Base-by-base conservation (phyloP, 805 yeast species). In the Wickerhamiella vanderwaltii region DNA sequence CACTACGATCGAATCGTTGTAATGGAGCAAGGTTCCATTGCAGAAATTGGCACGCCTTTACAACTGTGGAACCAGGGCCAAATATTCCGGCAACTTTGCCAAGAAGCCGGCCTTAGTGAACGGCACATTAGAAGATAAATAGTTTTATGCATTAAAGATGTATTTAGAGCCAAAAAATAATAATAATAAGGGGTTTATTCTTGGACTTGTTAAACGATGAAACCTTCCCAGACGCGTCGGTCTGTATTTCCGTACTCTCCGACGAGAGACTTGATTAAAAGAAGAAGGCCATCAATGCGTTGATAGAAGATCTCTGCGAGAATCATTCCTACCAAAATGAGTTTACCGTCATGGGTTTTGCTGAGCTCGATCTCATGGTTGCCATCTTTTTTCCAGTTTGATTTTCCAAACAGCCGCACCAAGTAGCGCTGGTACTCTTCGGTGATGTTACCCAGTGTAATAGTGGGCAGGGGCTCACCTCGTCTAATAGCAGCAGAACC, bases 11-110 rank as follows among this genome's bases (percentile, higher is more conserved):
- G 68, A 32, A 70, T 77, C 16, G 51, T 77, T 44, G 83, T 76
- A 0, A 52, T 77, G 52, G 83, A 76, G 16, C 60, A 65, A 29
- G 84, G 84, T 30, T 62, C 62, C 44, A 57, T 69, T 20, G 66
- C 56, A 5, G 79, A 77, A 53, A 64, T 67, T 43, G 82, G 71
- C 42, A 58, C 66, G 1, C 82, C 83, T 2, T 46, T 50, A 46
- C 56, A 54, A 2, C 59, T 77, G 40, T 75, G 77, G 50, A 57
- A 69, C 44, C 58, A 65, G 29, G 65, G 65, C 26, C 68, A 79
- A 26, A 60, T 69, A 20, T 81, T 80, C 63, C 67, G 69, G 52
- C 67, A 70, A 40, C 81, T 82, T 88, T 81, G 91, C 59, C 26
- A 23, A 11, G 26, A 23, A 11, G 26, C 26, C 26, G 26, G 26